Conservation (phyloP, 306 rosid genomes). For the Vicia villosa region DNA sequence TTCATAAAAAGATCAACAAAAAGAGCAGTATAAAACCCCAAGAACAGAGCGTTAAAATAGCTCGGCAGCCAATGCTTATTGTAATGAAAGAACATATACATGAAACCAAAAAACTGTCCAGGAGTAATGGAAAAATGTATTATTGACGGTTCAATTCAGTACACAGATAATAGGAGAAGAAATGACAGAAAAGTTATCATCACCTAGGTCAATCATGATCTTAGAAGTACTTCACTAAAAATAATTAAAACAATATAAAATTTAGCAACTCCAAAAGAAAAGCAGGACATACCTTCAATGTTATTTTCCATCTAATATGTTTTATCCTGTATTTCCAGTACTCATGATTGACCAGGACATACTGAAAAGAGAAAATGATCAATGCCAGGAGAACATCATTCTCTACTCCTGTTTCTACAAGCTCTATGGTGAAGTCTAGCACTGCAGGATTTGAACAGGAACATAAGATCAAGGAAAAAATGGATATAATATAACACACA, state of each 20-base stretch:
- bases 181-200: neutral
- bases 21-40: conserved; percentile 5
- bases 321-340: conserved; percentile 83
- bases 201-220: neutral
- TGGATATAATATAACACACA: neutral
- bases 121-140: neutral
- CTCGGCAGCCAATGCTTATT: conserved; percentile 8
- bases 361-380: conserved; percentile 78
- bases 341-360: conserved; percentile 81
- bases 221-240: conserved; percentile 24
- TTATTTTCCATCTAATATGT: conserved; percentile 80
- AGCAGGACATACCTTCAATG: conserved; percentile 68
- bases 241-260: conserved; percentile 20
- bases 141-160: conserved; percentile 22
- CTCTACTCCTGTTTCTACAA: conserved; percentile 81
- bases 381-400: conserved; percentile 76
- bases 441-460: conserved; percentile 62
- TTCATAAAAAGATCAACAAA: conserved; percentile 5
- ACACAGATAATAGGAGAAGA: conserved; percentile 23
- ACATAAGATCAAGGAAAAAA: conserved; percentile 33
- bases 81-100: neutral
- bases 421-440: conserved; percentile 83
- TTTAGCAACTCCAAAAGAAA: conserved; percentile 23
- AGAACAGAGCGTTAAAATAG: conserved; percentile 15
- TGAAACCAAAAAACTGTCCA: neutral